Evolutionary conservation across 805 yeast species (phyloP).

Genomic region (Priceomyces carsonii): DNA sequence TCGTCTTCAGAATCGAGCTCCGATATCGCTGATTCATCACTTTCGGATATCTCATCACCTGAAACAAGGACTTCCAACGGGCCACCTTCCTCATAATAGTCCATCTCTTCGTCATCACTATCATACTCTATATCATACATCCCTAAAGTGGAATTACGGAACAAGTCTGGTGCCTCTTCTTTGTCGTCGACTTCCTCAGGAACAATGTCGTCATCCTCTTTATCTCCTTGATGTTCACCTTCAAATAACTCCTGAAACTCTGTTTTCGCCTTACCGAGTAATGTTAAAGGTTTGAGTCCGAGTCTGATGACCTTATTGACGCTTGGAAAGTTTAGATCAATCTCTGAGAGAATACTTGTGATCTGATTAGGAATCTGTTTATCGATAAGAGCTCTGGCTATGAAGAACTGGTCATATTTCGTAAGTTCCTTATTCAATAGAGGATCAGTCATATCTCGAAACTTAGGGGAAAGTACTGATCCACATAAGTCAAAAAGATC

Average conservation of each 20-base stretch:
- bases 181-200: conserved; percentile 46
- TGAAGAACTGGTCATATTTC: conserved; percentile 60
- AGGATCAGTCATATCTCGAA: conserved; percentile 42
- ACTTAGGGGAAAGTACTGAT: conserved; percentile 43
- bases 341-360: conserved; percentile 57
- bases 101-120: conserved; percentile 59
- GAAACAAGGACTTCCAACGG: conserved; percentile 42
- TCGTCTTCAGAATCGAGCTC: conserved; percentile 27
- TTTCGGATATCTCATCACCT: conserved; percentile 29
- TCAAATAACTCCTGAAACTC: conserved; percentile 60
- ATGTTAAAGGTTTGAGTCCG: conserved; percentile 58
- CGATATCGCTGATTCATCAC: conserved; percentile 21
- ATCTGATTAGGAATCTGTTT: conserved; percentile 59
- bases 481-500: conserved; percentile 54
- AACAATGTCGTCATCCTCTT: conserved; percentile 38
- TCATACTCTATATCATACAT: conserved; percentile 86
- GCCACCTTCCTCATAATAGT: conserved; percentile 34
- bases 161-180: conserved; percentile 80
- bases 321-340: conserved; percentile 75
- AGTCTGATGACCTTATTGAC: conserved; percentile 59
- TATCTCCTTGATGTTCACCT: conserved; percentile 51
- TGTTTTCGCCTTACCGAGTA: conserved; percentile 56
- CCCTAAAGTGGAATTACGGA: conserved; percentile 87
- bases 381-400: conserved; percentile 69
- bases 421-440: conserved; percentile 48